Conservation (phyloP, 2,329 filamentous ascomycete genomes). For the Fusarium chaquense region DNA sequence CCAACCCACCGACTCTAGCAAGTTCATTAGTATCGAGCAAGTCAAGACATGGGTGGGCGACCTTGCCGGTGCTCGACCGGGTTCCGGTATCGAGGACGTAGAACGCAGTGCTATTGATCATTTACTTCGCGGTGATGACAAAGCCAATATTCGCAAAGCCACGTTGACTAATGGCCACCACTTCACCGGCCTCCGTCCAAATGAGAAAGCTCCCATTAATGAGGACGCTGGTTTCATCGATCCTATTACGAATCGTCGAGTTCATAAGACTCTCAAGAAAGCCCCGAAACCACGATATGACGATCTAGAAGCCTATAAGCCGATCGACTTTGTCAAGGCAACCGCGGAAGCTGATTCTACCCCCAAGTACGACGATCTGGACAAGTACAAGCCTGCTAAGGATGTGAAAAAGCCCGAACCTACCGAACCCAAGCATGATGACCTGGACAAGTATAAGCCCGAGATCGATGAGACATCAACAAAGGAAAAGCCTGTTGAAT, state of each 20-base stretch:
- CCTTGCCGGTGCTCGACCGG: conserved; percentile 54
- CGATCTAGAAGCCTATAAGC: conserved; percentile 53
- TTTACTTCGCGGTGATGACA: conserved; percentile 54
- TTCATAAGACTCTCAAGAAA: conserved; percentile 47
- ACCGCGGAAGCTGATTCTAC: conserved; percentile 37
- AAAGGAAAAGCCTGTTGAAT: conserved; percentile 47
- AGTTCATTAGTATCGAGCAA: conserved; percentile 54
- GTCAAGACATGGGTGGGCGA: conserved; percentile 55
- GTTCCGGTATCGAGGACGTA: conserved; percentile 59
- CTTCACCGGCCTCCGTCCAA: conserved; percentile 42
- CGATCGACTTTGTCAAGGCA: conserved; percentile 45
- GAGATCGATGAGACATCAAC: conserved; percentile 47
- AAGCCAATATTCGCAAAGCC: conserved; percentile 49
- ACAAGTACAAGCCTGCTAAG: conserved; percentile 53
- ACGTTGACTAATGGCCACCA: conserved; percentile 53
- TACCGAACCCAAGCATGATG: conserved; percentile 47
- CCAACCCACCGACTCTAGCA: conserved; percentile 54
- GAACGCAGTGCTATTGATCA: conserved; percentile 60
- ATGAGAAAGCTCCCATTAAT: conserved; percentile 36
- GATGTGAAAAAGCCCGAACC: conserved; percentile 40
- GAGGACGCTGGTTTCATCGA: conserved; percentile 58
- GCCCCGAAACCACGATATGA: conserved; percentile 47
- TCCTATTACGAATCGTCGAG: conserved; percentile 69
- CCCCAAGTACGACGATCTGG: conserved; percentile 52
- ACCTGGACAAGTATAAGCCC: conserved; percentile 54